Base-by-base conservation (phyloP, 768 basidiomycete genomes). In the Amanita jacksonii region DNA sequence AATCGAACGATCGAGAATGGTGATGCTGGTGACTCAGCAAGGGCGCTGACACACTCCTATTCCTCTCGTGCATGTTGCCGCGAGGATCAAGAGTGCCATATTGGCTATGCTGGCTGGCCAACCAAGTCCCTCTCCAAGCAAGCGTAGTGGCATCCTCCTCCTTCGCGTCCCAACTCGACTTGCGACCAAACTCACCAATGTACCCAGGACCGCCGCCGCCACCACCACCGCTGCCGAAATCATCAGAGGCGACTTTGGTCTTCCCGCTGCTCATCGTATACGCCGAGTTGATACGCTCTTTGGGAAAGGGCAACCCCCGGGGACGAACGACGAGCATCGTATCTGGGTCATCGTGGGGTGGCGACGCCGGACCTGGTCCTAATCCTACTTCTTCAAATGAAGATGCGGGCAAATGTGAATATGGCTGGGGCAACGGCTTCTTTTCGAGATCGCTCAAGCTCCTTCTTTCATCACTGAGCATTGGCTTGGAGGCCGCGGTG, bases 221-320 rank as follows among this genome's bases (percentile, higher is more conserved):
- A n/a, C n/a, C n/a, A n/a, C n/a, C n/a, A n/a, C n/a, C n/a, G n/a
- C n/a, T n/a, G n/a, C n/a, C n/a, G n/a, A n/a, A n/a, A n/a, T n/a
- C n/a, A n/a, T n/a, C n/a, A n/a, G n/a, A n/a, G n/a, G n/a, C n/a
- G n/a, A n/a, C n/a, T n/a, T n/a, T n/a, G 27, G 27, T 28, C 27
- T 12, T 28, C 5, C 31, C 52, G 27, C 47, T 43, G 30, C 43
- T 45, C 25, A 27, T 35, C 7, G 43, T 45, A 19, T 38, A 38
- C 27, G 30, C 25, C 10, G 43, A 45, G 3, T 18, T 28, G 3
- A 30, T 35, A 18, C 18, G 13, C 7, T 30, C 4, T 23, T 4
- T 22, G 4, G 37, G 37, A 19, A 22, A 18, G 4, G 37, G 6
- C 34, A 27, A 33, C 13, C 49, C 40, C 40, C 31, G 13, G 24